Evolutionary conservation across 768 basidiomycete genomes (phyloP).

Genomic region (Mycena rosella): DNA sequence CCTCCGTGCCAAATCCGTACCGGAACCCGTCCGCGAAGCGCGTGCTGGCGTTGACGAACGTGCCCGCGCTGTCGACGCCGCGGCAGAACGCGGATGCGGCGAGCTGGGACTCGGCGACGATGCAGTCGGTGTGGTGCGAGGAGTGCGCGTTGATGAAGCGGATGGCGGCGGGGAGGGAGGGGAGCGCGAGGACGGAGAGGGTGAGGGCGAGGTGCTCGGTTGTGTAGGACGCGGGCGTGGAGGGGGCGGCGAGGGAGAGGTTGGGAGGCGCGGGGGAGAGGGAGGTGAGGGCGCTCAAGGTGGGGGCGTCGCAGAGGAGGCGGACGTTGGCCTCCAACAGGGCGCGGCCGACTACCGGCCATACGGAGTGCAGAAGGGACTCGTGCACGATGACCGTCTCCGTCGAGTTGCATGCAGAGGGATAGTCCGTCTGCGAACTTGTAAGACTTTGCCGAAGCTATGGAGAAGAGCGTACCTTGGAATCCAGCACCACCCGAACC

Average conservation of each 20-base stretch:
- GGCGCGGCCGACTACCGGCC: constrained; percentile 83
- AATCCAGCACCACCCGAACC: constrained; percentile 84
- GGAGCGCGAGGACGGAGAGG: constrained; percentile 82
- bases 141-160: constrained; percentile 92
- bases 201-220: constrained; percentile 92
- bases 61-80: constrained; percentile 92
- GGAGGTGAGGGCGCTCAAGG: constrained; percentile 67
- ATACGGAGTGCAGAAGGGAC: constrained; percentile 76
- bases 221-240: constrained; percentile 75
- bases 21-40: constrained; percentile 97
- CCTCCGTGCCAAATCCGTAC: constrained; percentile 98
- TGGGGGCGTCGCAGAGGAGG: constrained; percentile 81
- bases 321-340: constrained; percentile 78
- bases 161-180: constrained; percentile 82
- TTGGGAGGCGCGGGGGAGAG: constrained; percentile 53
- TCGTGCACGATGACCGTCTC: constrained; percentile 93
- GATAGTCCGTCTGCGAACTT: constrained; percentile 82
- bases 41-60: constrained; percentile 95
- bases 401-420: constrained; percentile 94
- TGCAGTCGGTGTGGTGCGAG: constrained; percentile 95
- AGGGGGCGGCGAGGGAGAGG: constrained; percentile 62
- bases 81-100: constrained; percentile 82
- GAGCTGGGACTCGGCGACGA: constrained; percentile 83
- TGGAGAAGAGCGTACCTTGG: constrained; percentile 72
- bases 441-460: background rate